These are phyloP conservation scores for Gyromitra esculenta DNA, from an alignment of 2,329 filamentous ascomycete species.

Conservation along the genomic window DNA sequence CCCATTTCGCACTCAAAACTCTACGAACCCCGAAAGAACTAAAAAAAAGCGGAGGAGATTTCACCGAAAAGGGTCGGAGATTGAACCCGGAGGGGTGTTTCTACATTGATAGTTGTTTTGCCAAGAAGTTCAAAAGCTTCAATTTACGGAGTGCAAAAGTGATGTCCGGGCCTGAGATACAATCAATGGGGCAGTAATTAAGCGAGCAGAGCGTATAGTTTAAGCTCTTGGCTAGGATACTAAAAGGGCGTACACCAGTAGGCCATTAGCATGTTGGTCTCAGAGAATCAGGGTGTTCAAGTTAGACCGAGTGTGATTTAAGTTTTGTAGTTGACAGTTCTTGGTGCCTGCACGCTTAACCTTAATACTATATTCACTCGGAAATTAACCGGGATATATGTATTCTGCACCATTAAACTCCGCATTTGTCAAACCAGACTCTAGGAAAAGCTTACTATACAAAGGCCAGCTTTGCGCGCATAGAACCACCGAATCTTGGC, in stretches of 20 bases:
- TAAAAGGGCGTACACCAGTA: not conserved
- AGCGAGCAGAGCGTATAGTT: not conserved
- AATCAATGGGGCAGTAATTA: not conserved
- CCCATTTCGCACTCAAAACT: not conserved
- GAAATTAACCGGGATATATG: slow-evolving; percentile 17
- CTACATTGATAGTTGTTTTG: not conserved
- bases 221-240: too few species aligned
- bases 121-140: not conserved
- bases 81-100: not conserved
- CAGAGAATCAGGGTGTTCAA: not conserved
- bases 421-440: not conserved
- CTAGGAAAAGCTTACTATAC: not conserved
- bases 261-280: not conserved
- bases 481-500: not conserved
- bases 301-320: slow-evolving; percentile 9
- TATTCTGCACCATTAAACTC: slow-evolving; percentile 19
- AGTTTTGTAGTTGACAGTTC: slow-evolving; percentile 2
- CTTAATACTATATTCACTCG: slow-evolving; percentile 15
- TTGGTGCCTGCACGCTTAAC: slow-evolving; percentile 1
- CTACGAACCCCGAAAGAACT: not conserved
- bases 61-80: slow-evolving; percentile 1
- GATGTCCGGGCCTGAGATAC: not conserved
- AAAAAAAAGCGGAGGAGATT: slow-evolving; percentile 12
- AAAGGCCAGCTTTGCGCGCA: not conserved
- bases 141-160: slow-evolving; percentile 5